Conservation (phyloP, 768 basidiomycete genomes). For the Dictyophora rubrovolvata region DNA sequence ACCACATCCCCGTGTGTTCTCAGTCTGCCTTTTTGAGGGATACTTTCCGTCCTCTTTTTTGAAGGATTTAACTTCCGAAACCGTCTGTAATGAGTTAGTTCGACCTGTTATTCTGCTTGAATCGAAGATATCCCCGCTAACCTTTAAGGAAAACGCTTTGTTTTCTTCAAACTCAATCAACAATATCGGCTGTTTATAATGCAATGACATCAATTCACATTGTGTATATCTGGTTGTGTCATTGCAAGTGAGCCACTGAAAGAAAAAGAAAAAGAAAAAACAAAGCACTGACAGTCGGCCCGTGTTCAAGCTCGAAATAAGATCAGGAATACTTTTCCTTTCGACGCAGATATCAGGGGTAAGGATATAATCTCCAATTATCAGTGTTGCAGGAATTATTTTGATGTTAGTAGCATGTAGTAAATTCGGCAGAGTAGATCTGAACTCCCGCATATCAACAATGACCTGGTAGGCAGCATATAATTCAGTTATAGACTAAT, state of each 20-base stretch:
- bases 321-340: conserved; percentile 86
- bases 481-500: neutral
- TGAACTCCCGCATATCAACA: conserved; percentile 95
- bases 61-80: conserved; percentile 59
- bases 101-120: neutral
- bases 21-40: conserved; percentile 31
- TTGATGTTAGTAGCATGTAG: conserved; percentile 73
- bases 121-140: conserved; percentile 22
- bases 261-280: neutral
- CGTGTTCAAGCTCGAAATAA: conserved; percentile 88
- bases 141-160: conserved; percentile 87
- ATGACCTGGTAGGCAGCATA: conserved; percentile 54
- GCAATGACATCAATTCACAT: conserved; percentile 92
- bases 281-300: conserved; percentile 71
- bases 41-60: conserved; percentile 52
- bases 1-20: conserved; percentile 26
- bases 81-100: conserved; percentile 29
- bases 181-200: conserved; percentile 89
- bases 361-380: conserved; percentile 92
- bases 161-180: conserved; percentile 98
- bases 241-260: neutral
- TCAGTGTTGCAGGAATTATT: conserved; percentile 85
- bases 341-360: conserved; percentile 95
- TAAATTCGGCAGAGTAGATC: conserved; percentile 83
- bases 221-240: conserved; percentile 68